phyloP scores from a whole-genome alignment of 139 green algal genomes.

The Chloropicon primus region DNA sequence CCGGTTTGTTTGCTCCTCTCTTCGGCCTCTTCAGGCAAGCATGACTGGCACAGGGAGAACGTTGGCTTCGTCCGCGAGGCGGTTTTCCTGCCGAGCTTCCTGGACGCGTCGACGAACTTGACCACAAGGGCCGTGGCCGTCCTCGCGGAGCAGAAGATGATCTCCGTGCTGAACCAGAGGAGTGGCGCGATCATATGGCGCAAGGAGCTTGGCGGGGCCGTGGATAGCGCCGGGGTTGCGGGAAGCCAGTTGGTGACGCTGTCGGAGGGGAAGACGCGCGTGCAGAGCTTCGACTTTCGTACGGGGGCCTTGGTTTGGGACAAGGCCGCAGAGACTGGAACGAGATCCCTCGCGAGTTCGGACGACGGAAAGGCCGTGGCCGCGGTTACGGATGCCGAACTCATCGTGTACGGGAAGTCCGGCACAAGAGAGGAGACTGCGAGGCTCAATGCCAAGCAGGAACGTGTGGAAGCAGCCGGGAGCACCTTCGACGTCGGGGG shows the following conservation, averaged over 20 bases:
- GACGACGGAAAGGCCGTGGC: not conserved
- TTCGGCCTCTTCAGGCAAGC: constrained; percentile 44
- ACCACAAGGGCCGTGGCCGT: constrained; percentile 28
- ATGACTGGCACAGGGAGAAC: constrained; percentile 56
- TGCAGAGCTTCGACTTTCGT: not conserved
- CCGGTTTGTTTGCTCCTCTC: not conserved
- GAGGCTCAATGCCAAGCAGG: constrained; percentile 15
- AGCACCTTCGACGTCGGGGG: constrained; percentile 27
- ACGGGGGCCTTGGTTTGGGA: not conserved
- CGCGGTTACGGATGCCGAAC: not conserved
- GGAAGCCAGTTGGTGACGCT: not conserved
- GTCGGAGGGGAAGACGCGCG: not conserved
- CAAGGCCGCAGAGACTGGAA: not conserved
- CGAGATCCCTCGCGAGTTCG: not conserved
- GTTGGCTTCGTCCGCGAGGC: constrained; percentile 33
- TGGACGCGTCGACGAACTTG: not conserved
- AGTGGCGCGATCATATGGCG: constrained; percentile 51
- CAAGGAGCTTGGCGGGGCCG: constrained; percentile 16
- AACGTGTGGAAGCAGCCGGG: constrained; percentile 26
- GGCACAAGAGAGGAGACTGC: constrained; percentile 7
- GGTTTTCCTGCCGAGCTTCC: constrained; percentile 7
- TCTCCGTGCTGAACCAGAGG: constrained; percentile 37
- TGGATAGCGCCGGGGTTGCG: not conserved
- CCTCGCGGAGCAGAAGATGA: constrained; percentile 24
- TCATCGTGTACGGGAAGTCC: constrained; percentile 3